Percentiles rank a stretch among this genome's conserved stretches.
These are phyloP conservation scores for Pseudocercospora crystallina DNA, from an alignment of 2,329 filamentous ascomycete species.

Conservation along the genomic window DNA sequence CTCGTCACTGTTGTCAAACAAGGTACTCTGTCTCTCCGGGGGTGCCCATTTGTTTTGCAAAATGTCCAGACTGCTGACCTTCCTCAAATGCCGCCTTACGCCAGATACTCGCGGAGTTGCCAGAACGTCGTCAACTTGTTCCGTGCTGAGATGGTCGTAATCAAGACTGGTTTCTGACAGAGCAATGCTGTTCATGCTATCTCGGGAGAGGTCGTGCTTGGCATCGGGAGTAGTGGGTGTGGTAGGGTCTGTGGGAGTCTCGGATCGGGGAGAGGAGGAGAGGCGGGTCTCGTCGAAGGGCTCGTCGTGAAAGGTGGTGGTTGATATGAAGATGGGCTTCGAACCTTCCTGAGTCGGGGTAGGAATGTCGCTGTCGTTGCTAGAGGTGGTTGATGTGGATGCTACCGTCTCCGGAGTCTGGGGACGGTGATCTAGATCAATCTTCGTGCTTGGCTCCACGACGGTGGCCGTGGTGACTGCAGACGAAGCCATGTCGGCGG, in stretches of 20 bases:
- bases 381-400: slow-evolving; percentile 1
- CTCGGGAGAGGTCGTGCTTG: slow-evolving; percentile 24
- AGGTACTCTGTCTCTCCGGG: slow-evolving; percentile 28
- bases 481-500: no score
- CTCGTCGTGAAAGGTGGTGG: slow-evolving; percentile 23
- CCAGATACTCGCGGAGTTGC: slow-evolving; percentile 31
- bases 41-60: slow-evolving; percentile 32
- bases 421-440: slow-evolving; percentile 2
- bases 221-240: slow-evolving; percentile 12
- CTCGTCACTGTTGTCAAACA: slow-evolving; percentile 32
- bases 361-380: slow-evolving; percentile 10
- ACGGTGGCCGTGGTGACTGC: no score
- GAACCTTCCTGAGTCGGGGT: slow-evolving; percentile 18
- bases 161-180: slow-evolving; percentile 33
- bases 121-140: slow-evolving; percentile 32
- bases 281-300: slow-evolving; percentile 15
- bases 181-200: slow-evolving; percentile 34
- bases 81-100: slow-evolving; percentile 28
- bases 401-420: slow-evolving; percentile 1
- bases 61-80: slow-evolving; percentile 35
- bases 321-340: slow-evolving; percentile 22
- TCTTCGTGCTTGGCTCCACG: neutral
- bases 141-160: slow-evolving; percentile 33
- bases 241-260: slow-evolving; percentile 17
- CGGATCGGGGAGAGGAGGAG: slow-evolving; percentile 19